A percentile compares a stretch with the other conserved stretches of the same genome.
Evolutionary conservation across 768 basidiomycete genomes (phyloP).

Genomic region (Leucosporidium creatinivorum): DNA sequence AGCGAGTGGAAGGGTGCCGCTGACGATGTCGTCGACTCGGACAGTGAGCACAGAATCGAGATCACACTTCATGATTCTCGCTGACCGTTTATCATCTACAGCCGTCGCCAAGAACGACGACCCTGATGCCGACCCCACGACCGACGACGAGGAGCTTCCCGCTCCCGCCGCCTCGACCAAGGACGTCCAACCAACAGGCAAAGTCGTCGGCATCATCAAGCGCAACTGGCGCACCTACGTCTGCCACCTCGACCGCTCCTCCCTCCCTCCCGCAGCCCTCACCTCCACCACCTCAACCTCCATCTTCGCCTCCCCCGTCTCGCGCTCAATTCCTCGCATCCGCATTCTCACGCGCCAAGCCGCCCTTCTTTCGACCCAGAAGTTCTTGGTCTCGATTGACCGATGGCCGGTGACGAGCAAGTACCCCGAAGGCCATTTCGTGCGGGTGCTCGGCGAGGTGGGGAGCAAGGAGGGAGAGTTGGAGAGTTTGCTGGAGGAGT

Average conservation of each 20-base stretch:
- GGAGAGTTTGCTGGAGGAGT: constrained; percentile 86
- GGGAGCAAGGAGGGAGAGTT: constrained; percentile 95
- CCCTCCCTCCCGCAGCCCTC: constrained; percentile 66
- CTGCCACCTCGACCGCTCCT: constrained; percentile 86
- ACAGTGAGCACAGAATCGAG: too few species aligned
- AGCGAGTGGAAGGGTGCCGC: constrained; percentile 85
- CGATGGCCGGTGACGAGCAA: constrained; percentile 78
- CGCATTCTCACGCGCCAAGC: constrained; percentile 92
- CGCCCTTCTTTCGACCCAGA: constrained; percentile 75
- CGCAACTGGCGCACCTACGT: constrained; percentile 95
- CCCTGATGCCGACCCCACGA: constrained; percentile 60
- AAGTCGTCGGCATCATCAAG: constrained; percentile 83
- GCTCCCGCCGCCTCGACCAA: constrained; percentile 17
- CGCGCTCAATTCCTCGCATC: constrained; percentile 83
- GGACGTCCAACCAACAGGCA: constrained; percentile 73
- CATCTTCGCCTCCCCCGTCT: constrained; percentile 89
- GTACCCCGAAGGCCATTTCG: constrained; percentile 96
- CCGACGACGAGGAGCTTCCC: constrained; percentile 39
- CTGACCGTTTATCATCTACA: constrained; percentile 39
- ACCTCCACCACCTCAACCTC: constrained; percentile 66
- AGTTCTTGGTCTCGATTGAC: constrained; percentile 93
- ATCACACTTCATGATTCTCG: too few species aligned
- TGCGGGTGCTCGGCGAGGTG: constrained; percentile 78
- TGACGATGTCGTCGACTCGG: constrained; percentile 90
- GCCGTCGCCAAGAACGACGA: constrained; percentile 80